These are phyloP conservation scores for Aspergillus sp. DNA, from an alignment of 2,329 filamentous ascomycete genomes.

Conservation along the genomic window DNA sequence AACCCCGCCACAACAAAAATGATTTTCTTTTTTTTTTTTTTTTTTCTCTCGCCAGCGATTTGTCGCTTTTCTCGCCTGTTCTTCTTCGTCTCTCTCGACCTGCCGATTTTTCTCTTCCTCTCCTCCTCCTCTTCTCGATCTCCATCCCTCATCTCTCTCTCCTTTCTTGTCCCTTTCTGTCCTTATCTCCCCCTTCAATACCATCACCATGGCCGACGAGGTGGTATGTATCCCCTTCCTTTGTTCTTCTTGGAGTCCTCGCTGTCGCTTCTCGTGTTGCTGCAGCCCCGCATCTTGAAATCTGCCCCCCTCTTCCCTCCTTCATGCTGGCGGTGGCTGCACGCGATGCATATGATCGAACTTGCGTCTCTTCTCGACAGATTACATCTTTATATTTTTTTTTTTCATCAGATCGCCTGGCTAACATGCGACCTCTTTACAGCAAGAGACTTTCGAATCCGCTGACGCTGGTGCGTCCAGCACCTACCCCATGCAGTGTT, in stretches of 20 bases:
- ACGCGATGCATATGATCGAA: conserved; percentile 3
- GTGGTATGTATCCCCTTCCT: conserved; percentile 54
- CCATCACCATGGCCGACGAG: conserved; percentile 66
- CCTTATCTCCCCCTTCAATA: conserved; percentile 19
- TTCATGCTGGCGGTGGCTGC: conserved; percentile 10
- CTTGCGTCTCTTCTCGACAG: not conserved
- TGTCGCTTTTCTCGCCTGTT: conserved; percentile 25
- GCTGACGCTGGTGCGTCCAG: conserved; percentile 93
- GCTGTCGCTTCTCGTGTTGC: conserved; percentile 26
- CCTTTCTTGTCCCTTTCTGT: conserved; percentile 19
- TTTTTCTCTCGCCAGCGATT: conserved; percentile 18
- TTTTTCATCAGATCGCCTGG: not conserved
- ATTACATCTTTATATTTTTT: not conserved
- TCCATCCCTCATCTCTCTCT: conserved; percentile 21
- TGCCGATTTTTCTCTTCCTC: conserved; percentile 22
- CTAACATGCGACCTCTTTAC: conserved; percentile 36
- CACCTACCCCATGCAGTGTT: conserved; percentile 99
- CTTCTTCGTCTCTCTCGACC: conserved; percentile 23
- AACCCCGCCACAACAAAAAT: conserved; percentile 37
- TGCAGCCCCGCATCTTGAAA: conserved; percentile 31
- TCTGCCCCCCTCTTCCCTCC: conserved; percentile 15
- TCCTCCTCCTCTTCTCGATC: conserved; percentile 18
- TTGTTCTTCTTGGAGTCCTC: conserved; percentile 20
- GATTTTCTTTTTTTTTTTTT: conserved; percentile 25
- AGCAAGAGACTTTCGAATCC: conserved; percentile 81